Evolutionary conservation across 2,329 filamentous ascomycete species (phyloP).

Genomic region (Aspergillus sp.): DNA sequence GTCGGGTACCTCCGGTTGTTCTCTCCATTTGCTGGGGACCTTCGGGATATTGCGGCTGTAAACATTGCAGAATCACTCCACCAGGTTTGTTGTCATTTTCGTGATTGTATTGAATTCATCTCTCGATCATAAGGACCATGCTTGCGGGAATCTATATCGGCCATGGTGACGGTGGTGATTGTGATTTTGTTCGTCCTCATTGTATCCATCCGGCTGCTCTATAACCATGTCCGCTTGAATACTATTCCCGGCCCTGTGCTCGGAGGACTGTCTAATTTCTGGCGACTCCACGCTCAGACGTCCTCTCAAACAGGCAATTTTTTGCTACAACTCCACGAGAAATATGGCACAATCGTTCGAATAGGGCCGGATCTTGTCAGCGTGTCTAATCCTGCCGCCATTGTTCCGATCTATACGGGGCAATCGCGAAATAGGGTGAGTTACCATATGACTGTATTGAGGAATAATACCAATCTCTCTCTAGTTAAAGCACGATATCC

Average conservation of each 20-base stretch:
- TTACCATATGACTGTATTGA: neutral
- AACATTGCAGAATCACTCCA: no score
- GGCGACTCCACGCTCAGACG: slow-evolving; percentile 7
- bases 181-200: slow-evolving; percentile 7
- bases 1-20: no score
- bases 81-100: neutral
- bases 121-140: neutral
- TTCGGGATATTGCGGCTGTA: no score
- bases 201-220: slow-evolving; percentile 4
- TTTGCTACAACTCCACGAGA: slow-evolving; percentile 11
- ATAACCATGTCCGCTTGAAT: slow-evolving; percentile 14
- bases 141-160: neutral
- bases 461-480: neutral
- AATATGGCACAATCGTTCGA: slow-evolving; percentile 16
- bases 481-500: neutral
- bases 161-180: neutral
- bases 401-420: slow-evolving; percentile 1
- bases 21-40: no score
- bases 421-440: neutral
- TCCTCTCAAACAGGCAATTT: slow-evolving; percentile 4
- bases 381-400: slow-evolving; percentile 9
- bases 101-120: neutral
- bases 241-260: slow-evolving; percentile 14
- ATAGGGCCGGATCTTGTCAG: slow-evolving; percentile 15
- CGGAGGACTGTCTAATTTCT: slow-evolving; percentile 10